Evolutionary conservation across 139 green algal species (phyloP).

Genomic region (Raphidocelis subcapitata): DNA sequence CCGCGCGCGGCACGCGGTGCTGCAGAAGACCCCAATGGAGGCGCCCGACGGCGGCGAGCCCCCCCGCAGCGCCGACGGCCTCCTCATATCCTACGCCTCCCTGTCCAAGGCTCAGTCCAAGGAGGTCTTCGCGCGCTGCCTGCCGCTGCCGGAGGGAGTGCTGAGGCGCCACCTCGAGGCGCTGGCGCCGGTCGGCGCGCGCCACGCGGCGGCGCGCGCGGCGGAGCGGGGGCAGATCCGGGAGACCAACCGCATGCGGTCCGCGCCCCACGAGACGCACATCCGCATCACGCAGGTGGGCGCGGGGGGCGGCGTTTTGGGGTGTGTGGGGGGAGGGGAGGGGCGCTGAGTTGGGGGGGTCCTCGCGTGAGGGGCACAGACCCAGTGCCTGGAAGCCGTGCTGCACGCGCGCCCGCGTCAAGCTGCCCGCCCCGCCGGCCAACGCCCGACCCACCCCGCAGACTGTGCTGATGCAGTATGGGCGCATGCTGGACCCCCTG

Average conservation of each 20-base stretch:
- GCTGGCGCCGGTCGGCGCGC: constrained; percentile 7
- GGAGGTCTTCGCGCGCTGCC: constrained; percentile 25
- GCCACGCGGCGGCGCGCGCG: background rate
- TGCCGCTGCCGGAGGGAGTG: constrained; percentile 24
- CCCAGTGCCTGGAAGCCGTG: background rate
- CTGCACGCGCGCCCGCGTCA: constrained; percentile 14
- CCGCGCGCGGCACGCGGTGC: constrained; percentile 13
- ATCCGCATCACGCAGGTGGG: background rate
- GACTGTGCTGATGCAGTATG: constrained; percentile 14
- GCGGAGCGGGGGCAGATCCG: constrained; percentile 21
- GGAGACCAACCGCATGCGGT: background rate
- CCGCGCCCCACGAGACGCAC: no score
- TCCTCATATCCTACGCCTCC: background rate
- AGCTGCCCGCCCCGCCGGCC: background rate
- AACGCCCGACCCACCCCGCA: background rate
- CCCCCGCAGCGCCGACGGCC: background rate
- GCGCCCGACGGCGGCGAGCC: background rate
- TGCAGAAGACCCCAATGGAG: constrained; percentile 16
- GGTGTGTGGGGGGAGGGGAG: background rate
- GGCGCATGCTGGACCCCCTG: constrained; percentile 23
- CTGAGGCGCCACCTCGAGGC: constrained; percentile 21
- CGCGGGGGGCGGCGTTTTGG: background rate
- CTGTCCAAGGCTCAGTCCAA: constrained; percentile 21
- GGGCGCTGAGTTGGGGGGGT: background rate
- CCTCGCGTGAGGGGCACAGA: background rate